A percentile compares a stretch with the other conserved stretches of the same genome.
Evolutionary conservation across 1,139 yeast species (phyloP).

Genomic region (Debaryomyces udenii): DNA sequence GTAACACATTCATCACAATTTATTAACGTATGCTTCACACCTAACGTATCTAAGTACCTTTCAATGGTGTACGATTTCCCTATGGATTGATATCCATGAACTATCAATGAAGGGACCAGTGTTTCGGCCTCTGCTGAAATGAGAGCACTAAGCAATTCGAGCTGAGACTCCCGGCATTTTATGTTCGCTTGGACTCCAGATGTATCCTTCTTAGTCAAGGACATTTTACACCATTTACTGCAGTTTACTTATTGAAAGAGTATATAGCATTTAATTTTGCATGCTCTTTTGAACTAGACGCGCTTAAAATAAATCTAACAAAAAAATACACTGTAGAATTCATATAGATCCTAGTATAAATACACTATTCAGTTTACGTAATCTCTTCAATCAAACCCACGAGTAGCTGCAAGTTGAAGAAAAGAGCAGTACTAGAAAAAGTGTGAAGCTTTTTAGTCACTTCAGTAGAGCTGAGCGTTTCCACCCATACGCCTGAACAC

Average conservation of each 20-base stretch:
- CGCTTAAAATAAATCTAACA: no score
- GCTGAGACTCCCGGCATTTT: slow-evolving; percentile 28
- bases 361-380: slow-evolving; percentile 6
- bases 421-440: slow-evolving; percentile 61
- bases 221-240: not conserved
- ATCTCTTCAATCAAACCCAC: slow-evolving; percentile 46
- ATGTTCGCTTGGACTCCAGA: slow-evolving; percentile 12
- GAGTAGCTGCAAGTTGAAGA: slow-evolving; percentile 63
- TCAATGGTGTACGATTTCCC: slow-evolving; percentile 42
- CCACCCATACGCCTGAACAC: slow-evolving; percentile 88
- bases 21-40: slow-evolving; percentile 29
- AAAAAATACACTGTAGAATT: no score
- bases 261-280: no score
- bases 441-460: slow-evolving; percentile 50
- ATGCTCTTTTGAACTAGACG: no score
- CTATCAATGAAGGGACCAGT: slow-evolving; percentile 34
- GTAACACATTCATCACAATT: slow-evolving; percentile 46
- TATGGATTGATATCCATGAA: slow-evolving; percentile 45
- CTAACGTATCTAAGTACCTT: slow-evolving; percentile 27
- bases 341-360: no score
- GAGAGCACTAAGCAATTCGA: slow-evolving; percentile 33
- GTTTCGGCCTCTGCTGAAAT: slow-evolving; percentile 23
- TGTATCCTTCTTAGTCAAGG: slow-evolving; percentile 8
- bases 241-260: no score
- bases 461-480: slow-evolving; percentile 51